phyloP scores from a whole-genome alignment of 495 filamentous ascomycete species.

The Venustampulla echinocandica region DNA sequence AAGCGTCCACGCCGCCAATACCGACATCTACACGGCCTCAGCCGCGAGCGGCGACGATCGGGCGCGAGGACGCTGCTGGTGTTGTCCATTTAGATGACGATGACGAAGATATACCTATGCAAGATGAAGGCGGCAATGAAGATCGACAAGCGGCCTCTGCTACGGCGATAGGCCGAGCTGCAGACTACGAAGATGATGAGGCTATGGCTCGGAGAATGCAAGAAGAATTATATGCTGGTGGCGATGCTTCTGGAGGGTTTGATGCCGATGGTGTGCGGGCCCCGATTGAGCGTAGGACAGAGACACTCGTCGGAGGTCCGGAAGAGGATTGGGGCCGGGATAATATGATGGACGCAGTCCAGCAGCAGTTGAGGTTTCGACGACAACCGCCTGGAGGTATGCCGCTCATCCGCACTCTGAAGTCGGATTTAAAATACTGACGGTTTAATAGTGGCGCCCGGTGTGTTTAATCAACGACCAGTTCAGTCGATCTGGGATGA shows the following conservation, averaged over 20 bases:
- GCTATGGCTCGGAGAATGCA: constrained; percentile 86
- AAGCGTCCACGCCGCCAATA: constrained; percentile 17
- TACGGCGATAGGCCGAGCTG: constrained; percentile 11
- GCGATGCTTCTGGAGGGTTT: constrained; percentile 30
- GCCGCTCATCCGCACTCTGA: not conserved
- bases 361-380: constrained; percentile 56
- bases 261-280: constrained; percentile 68
- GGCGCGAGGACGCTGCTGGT: constrained; percentile 46
- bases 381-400: constrained; percentile 26
- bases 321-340: constrained; percentile 48
- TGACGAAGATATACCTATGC: constrained; percentile 45
- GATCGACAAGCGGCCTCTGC: constrained; percentile 4
- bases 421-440: constrained; percentile 4
- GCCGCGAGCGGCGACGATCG: constrained; percentile 14
- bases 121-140: constrained; percentile 18
- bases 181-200: constrained; percentile 71
- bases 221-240: constrained; percentile 73
- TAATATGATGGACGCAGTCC: constrained; percentile 52
- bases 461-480: constrained; percentile 82
- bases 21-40: constrained; percentile 18
- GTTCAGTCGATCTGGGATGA: constrained; percentile 67
- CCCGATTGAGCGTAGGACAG: constrained; percentile 83
- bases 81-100: constrained; percentile 66
- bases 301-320: constrained; percentile 80
- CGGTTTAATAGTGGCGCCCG: constrained; percentile 30